These are phyloP conservation scores for Ophiostoma pallidulum DNA, from an alignment of 2,329 filamentous ascomycete species.

Conservation along the genomic window DNA sequence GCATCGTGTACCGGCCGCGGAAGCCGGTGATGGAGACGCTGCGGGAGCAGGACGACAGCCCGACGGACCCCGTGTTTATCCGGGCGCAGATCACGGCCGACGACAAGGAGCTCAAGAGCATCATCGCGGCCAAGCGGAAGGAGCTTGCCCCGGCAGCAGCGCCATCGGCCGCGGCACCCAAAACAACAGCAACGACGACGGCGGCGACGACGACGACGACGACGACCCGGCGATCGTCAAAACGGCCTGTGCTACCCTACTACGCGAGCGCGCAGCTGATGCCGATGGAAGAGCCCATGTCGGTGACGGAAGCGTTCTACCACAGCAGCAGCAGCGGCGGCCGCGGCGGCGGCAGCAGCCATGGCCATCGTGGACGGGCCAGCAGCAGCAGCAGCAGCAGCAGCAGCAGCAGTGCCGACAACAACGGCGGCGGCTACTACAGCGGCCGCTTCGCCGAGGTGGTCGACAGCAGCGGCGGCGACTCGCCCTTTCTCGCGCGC, in stretches of 20 bases:
- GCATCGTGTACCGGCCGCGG: conserved; percentile 60
- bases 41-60: conserved; percentile 32
- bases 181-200: background rate
- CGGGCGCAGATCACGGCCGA: conserved; percentile 72
- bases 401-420: background rate
- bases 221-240: background rate
- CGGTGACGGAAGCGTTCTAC: conserved; percentile 28
- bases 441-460: conserved; percentile 7
- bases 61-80: conserved; percentile 51
- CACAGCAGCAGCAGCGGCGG: background rate
- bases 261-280: conserved; percentile 28
- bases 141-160: conserved; percentile 13
- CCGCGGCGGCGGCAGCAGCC: background rate
- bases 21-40: conserved; percentile 71
- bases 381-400: too few relatives aligned
- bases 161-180: background rate
- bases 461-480: conserved; percentile 15
- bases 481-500: background rate
- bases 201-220: background rate
- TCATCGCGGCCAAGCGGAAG: conserved; percentile 54
- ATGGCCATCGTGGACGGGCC: too few relatives aligned
- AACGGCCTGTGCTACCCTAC: conserved; percentile 28
- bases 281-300: conserved; percentile 29
- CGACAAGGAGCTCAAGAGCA: conserved; percentile 63
- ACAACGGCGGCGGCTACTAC: background rate